Evolutionary conservation across 805 yeast genomes (phyloP).

Genomic region (Starmerella kuoi): DNA sequence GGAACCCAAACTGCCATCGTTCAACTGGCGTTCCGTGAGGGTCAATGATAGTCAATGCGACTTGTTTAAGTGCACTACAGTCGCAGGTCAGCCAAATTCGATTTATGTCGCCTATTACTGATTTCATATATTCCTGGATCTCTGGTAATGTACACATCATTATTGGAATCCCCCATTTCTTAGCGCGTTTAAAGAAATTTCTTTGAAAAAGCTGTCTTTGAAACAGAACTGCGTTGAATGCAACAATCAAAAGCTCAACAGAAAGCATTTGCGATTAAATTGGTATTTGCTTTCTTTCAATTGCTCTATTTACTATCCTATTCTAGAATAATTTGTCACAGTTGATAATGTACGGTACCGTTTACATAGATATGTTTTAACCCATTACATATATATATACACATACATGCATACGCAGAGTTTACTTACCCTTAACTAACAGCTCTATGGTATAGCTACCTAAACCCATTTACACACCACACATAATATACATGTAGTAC

Average conservation of each 20-base stretch:
- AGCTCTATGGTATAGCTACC: too few species aligned
- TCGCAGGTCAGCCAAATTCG: constrained; percentile 48
- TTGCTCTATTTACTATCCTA: too few species aligned
- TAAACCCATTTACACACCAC: too few species aligned
- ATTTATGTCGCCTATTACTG: constrained; percentile 46
- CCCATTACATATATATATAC: too few species aligned
- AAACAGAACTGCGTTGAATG: constrained; percentile 68
- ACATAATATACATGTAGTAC: too few species aligned
- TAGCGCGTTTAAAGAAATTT: constrained; percentile 66
- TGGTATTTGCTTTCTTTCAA: too few species aligned
- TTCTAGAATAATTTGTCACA: too few species aligned
- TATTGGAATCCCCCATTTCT: constrained; percentile 68
- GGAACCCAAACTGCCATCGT: constrained; percentile 64
- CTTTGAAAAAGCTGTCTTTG: constrained; percentile 85
- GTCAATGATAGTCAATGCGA: constrained; percentile 61
- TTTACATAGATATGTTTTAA: too few species aligned
- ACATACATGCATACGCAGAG: too few species aligned
- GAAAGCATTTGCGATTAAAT: background rate
- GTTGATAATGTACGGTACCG: too few species aligned
- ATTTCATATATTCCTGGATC: constrained; percentile 52
- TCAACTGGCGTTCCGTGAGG: constrained; percentile 60
- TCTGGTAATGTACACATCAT: constrained; percentile 65
- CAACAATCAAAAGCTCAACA: constrained; percentile 70
- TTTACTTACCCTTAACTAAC: too few species aligned
- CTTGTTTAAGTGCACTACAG: constrained; percentile 36